These are phyloP conservation scores for Hydnomerulius pinastri DNA, from an alignment of 768 basidiomycete species.

Conservation along the genomic window DNA sequence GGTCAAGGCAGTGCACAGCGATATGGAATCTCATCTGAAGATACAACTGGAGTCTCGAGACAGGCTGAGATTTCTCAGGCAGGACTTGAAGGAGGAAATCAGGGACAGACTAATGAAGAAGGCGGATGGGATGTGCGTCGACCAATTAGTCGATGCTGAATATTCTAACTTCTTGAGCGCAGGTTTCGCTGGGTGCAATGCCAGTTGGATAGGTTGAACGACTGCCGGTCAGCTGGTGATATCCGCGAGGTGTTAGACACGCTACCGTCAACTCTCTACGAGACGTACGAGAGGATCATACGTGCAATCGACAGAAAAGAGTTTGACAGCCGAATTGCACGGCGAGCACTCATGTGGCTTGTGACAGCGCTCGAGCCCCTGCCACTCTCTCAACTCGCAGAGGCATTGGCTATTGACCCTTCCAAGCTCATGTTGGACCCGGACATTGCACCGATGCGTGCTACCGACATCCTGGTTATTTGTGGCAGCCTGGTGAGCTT, in stretches of 20 bases:
- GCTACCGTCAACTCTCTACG: too few species aligned
- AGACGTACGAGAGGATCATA: constrained; percentile 4
- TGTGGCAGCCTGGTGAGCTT: constrained; percentile 1
- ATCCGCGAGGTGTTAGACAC: neutral
- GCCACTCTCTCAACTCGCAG: neutral
- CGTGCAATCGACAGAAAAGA: neutral
- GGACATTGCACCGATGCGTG: neutral
- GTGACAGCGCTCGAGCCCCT: neutral
- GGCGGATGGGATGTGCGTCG: neutral
- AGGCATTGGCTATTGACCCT: neutral
- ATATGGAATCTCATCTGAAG: neutral
- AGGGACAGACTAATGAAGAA: too few species aligned
- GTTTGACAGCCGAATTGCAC: neutral
- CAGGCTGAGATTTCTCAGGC: too few species aligned
- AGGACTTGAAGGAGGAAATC: too few species aligned
- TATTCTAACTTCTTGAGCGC: neutral
- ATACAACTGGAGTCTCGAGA: neutral
- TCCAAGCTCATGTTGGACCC: neutral
- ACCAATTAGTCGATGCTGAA: neutral
- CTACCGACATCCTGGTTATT: neutral
- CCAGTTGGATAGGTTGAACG: neutral
- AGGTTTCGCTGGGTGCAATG: constrained; percentile 10
- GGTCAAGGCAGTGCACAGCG: neutral
- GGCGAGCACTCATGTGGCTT: constrained; percentile 3
- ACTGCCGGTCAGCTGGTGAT: neutral